A percentile compares a stretch with the other conserved stretches of the same genome.
These are phyloP conservation scores for Nannochloropsis gaditana DNA, from an alignment of 108 stramenopile species.

Conservation along the genomic window DNA sequence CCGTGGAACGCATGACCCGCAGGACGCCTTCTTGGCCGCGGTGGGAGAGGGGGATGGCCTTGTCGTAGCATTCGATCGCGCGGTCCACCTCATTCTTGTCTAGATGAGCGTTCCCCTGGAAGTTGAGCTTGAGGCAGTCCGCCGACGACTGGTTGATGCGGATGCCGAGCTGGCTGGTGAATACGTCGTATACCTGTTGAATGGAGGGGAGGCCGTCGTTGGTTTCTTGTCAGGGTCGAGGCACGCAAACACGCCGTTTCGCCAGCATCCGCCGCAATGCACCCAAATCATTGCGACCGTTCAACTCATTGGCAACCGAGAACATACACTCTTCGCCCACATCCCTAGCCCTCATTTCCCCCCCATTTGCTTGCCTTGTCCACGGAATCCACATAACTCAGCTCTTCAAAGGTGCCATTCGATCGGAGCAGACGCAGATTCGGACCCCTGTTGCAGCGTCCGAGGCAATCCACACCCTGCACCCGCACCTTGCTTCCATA, in stretches of 20 bases:
- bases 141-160: slow-evolving; percentile 43
- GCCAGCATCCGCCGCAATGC: no score
- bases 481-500: slow-evolving; percentile 45
- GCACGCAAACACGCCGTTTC: no score
- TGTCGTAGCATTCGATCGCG: slow-evolving; percentile 54
- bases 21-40: slow-evolving; percentile 49
- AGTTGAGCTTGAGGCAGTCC: slow-evolving; percentile 50
- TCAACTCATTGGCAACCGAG: not conserved
- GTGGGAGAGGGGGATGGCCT: slow-evolving; percentile 50
- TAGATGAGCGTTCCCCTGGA: slow-evolving; percentile 46
- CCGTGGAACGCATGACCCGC: slow-evolving; percentile 52
- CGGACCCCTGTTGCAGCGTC: slow-evolving; percentile 47
- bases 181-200: slow-evolving; percentile 44
- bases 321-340: not conserved
- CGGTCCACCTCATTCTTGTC: slow-evolving; percentile 48
- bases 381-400: slow-evolving; percentile 42
- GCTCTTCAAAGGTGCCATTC: slow-evolving; percentile 46
- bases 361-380: not conserved
- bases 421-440: slow-evolving; percentile 44
- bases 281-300: not conserved
- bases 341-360: not conserved
- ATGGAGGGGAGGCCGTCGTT: not conserved
- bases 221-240: not conserved
- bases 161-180: slow-evolving; percentile 39
- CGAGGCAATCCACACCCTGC: slow-evolving; percentile 51